Conservation (phyloP, 257 asterid genomes). For the Cynanchum wilfordii region DNA sequence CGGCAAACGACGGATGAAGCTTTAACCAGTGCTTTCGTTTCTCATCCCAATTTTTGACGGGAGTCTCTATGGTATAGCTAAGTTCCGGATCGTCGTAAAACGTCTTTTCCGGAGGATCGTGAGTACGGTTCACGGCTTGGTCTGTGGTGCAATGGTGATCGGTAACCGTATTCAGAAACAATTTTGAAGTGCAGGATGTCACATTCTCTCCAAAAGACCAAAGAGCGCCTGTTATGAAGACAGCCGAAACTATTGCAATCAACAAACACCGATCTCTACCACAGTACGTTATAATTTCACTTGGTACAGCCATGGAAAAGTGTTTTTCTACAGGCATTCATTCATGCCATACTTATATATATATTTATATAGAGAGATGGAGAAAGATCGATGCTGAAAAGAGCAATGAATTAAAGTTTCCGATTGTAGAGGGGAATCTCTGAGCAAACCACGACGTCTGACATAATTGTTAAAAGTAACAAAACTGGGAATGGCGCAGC, state of each 20-base stretch:
- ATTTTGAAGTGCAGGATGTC: constrained; percentile 24
- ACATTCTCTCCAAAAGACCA: constrained; percentile 36
- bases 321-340: background rate
- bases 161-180: constrained; percentile 2
- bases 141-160: background rate
- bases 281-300: constrained; percentile 18
- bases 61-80: constrained; percentile 44
- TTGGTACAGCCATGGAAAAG: constrained; percentile 27
- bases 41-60: constrained; percentile 49
- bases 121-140: constrained; percentile 18
- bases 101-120: constrained; percentile 33
- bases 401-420: background rate
- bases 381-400: background rate
- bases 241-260: constrained; percentile 16
- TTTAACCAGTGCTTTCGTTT: constrained; percentile 52
- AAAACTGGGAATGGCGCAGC: background rate
- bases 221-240: constrained; percentile 30
- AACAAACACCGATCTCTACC: constrained; percentile 21
- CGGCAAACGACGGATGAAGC: constrained; percentile 26
- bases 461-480: background rate
- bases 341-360: too few relatives aligned
- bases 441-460: background rate
- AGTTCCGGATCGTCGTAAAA: constrained; percentile 57
- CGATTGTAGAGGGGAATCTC: constrained; percentile 2
- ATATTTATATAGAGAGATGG: too few relatives aligned